A percentile compares a stretch with the other conserved stretches of the same genome.
Evolutionary conservation across 805 yeast species (phyloP).

Genomic region (Metschnikowia proteae): DNA sequence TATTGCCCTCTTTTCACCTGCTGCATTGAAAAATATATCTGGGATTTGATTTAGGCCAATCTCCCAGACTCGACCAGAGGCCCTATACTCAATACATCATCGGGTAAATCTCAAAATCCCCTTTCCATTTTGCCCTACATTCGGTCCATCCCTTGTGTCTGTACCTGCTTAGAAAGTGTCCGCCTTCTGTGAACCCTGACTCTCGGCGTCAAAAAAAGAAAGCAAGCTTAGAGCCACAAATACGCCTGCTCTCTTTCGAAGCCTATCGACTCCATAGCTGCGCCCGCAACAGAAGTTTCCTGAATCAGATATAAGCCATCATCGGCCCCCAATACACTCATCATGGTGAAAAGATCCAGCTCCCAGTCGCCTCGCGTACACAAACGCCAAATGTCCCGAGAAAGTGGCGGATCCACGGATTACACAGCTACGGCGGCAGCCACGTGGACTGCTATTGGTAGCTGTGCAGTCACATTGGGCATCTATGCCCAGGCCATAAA

Average conservation of each 20-base stretch:
- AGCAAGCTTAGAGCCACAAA: neutral
- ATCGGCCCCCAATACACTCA: neutral
- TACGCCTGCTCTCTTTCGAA: neutral
- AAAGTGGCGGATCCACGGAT: neutral
- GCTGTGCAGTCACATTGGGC: slow-evolving; percentile 43
- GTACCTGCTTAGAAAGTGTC: neutral
- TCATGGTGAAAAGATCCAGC: slow-evolving; percentile 12
- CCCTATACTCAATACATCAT: neutral
- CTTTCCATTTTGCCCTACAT: neutral
- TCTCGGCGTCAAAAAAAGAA: neutral
- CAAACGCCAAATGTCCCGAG: slow-evolving; percentile 8
- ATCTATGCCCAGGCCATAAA: slow-evolving; percentile 37
- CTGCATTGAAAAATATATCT: neutral
- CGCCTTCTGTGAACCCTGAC: neutral
- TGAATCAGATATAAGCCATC: neutral
- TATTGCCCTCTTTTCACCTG: neutral
- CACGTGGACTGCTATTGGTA: slow-evolving; percentile 47
- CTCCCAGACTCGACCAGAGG: neutral
- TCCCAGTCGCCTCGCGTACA: slow-evolving; percentile 14
- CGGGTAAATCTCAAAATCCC: neutral
- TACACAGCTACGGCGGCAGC: slow-evolving; percentile 24
- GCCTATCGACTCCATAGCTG: neutral
- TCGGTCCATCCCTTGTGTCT: neutral
- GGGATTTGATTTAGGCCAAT: neutral
- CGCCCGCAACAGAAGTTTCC: neutral